phyloP scores from a whole-genome alignment of 345 rosid species.

The Salix purpurea region DNA sequence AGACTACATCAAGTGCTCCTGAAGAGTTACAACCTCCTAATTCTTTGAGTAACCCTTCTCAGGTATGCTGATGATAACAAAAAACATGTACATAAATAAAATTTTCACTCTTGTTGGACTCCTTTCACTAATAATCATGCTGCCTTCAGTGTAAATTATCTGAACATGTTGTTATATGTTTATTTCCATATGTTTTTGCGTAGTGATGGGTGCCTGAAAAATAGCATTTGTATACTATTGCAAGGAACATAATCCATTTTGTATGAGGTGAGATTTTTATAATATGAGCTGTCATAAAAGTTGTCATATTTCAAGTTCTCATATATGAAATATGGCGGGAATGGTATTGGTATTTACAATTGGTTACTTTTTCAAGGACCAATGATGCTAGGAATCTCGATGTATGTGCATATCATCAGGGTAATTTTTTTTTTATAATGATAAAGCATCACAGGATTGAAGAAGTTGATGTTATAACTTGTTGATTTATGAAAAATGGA shows the following conservation, averaged over 20 bases:
- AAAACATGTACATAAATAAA: neutral
- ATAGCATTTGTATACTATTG: neutral
- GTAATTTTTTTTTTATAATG: no score
- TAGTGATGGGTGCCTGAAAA: neutral
- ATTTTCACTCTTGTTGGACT: neutral
- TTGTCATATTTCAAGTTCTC: neutral
- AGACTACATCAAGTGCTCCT: constrained; percentile 29
- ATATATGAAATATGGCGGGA: neutral
- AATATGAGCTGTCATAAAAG: neutral
- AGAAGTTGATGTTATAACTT: neutral
- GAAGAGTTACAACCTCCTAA: constrained; percentile 39
- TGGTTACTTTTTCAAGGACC: neutral
- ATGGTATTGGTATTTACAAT: neutral
- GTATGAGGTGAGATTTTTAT: neutral
- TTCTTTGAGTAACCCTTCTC: constrained; percentile 36
- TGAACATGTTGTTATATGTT: neutral
- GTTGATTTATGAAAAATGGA: neutral
- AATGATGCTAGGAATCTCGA: neutral
- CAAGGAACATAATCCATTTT: neutral
- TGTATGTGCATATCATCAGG: no score
- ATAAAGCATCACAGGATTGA: neutral
- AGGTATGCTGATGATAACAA: constrained; percentile 33
- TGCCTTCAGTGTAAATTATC: neutral
- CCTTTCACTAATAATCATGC: neutral
- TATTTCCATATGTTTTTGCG: neutral